phyloP scores from a whole-genome alignment of 73 alveolate species.

The Tetrahymena thermophila region DNA sequence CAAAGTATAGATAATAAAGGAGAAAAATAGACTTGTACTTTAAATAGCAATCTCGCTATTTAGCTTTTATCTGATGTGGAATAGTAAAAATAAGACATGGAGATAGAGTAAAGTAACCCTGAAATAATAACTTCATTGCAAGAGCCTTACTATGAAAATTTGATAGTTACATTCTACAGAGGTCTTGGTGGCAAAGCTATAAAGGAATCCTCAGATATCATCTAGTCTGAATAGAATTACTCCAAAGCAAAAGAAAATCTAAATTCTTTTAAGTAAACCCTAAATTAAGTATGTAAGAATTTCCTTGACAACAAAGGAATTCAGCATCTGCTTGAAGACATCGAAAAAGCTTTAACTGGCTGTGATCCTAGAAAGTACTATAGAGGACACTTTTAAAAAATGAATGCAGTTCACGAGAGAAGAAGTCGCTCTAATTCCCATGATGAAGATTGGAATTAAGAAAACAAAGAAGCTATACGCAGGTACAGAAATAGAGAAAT shows the following conservation, averaged over 20 bases:
- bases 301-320: neutral
- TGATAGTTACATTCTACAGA: neutral
- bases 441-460: neutral
- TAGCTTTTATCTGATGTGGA: neutral
- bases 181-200: neutral
- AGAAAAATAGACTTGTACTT: neutral
- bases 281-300: neutral
- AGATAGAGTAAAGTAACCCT: neutral
- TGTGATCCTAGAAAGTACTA: neutral
- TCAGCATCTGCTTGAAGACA: neutral
- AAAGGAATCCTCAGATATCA: neutral
- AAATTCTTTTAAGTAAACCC: neutral
- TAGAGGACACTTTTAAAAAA: neutral
- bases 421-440: neutral
- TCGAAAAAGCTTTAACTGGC: neutral
- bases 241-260: neutral
- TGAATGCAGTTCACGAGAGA: neutral
- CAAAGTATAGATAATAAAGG: neutral
- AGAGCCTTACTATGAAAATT: neutral
- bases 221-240: neutral
- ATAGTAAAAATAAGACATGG: neutral
- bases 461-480: neutral
- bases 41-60: neutral
- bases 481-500: neutral
- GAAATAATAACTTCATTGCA: neutral